These are phyloP conservation scores for Podaxis sp. DNA, from an alignment of 768 basidiomycete species.

Conservation along the genomic window DNA sequence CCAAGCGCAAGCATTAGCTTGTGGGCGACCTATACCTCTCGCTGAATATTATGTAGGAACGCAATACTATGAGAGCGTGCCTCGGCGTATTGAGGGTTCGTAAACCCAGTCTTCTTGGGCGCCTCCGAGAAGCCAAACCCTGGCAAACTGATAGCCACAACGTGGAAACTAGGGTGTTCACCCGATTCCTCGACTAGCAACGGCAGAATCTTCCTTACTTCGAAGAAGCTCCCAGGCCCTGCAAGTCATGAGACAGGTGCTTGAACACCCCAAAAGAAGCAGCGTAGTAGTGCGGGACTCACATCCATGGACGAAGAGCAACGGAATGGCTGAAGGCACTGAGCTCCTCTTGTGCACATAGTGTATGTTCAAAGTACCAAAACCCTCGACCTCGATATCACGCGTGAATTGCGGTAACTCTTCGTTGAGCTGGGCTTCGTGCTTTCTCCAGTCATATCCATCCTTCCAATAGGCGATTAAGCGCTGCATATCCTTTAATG, in stretches of 20 bases:
- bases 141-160: conserved; percentile 59
- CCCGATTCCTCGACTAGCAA: conserved; percentile 42
- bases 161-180: conserved; percentile 57
- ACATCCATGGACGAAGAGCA: conserved; percentile 52
- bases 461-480: conserved; percentile 46
- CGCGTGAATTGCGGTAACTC: conserved; percentile 55
- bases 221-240: conserved; percentile 65
- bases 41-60: neutral
- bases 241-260: neutral
- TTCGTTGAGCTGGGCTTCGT: conserved; percentile 49
- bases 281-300: conserved; percentile 14
- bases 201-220: conserved; percentile 58
- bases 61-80: conserved; percentile 25
- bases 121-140: conserved; percentile 64
- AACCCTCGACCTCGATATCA: conserved; percentile 47
- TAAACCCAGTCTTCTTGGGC: conserved; percentile 50
- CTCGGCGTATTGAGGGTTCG: conserved; percentile 49
- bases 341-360: conserved; percentile 56
- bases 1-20: conserved; percentile 51
- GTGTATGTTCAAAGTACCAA: conserved; percentile 46
- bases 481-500: conserved; percentile 46
- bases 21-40: conserved; percentile 35
- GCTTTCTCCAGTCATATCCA: conserved; percentile 52
- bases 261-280: neutral
- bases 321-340: conserved; percentile 39